Evolutionary conservation across 495 filamentous ascomycete genomes (phyloP), one percentile per base, ranked within the genome.

Genomic region (Corynascus novoguineensis): DNA sequence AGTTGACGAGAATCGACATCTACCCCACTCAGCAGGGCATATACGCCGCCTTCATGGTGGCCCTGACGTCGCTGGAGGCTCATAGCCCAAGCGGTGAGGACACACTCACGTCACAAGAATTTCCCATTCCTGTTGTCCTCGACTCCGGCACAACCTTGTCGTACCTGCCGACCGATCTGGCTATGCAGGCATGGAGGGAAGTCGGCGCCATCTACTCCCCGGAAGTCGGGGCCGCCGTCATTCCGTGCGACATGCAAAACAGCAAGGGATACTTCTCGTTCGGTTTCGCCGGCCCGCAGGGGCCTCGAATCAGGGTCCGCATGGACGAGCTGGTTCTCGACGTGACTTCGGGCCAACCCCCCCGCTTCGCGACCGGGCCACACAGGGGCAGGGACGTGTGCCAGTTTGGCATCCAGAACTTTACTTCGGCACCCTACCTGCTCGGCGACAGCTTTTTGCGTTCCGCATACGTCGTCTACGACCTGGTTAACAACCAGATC

Each of bases 381-480:
- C 78, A 76, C 44, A 78, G 85, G 56, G 86, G 84, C 15, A 72
- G 80, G 49, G 66, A 71, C 0, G 75, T 80, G 1, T 93, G 89
- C 65, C 73, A 83, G 55, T 89, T 92, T 55, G 90, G 91, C 34
- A 86, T 97, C 64, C 80, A 82, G 50, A 86, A 88, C 48, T 81
- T 84, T 22, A 83, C 76, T 42, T 63, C 75, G 5, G 71, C 74
- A 12, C 81, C 83, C 3, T 78, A 77, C 54, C 81, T 96, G 21
- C 77, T 98, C 22, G 93, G 93, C n/a, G 93, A 98, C 69, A 96
- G 93, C 0, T 97, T 97, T 74, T 75, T 98, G 11, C 83, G 93
- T 57, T 90, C 86, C 34, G 90, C 92, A 0, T 98, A 97, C 64
- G 89, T 96, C 11, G 95, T 97, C 0, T 97, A 95, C 66, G 93